Percentiles rank a stretch among this genome's conserved stretches.
Conservation (phyloP, 768 basidiomycete genomes). For the Mycena rebaudengoi region DNA sequence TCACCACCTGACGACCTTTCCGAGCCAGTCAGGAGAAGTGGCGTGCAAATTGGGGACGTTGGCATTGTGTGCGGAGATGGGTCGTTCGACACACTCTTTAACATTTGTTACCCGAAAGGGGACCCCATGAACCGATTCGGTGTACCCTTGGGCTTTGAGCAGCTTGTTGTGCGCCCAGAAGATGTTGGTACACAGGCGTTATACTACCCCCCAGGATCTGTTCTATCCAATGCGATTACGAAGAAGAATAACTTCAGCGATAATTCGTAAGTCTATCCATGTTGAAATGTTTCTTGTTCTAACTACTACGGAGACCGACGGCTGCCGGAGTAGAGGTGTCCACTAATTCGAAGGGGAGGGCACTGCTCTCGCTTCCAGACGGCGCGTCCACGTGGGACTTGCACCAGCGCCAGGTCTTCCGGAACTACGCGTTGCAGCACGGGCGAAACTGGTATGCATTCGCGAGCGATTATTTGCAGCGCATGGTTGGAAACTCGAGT, state of each 20-base stretch:
- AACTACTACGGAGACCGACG: background rate
- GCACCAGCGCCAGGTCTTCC: background rate
- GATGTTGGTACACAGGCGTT: background rate
- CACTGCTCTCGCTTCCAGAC: background rate
- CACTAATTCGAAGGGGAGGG: background rate
- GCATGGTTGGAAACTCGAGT: background rate
- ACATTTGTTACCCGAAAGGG: background rate
- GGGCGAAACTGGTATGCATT: background rate
- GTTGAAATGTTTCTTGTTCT: background rate
- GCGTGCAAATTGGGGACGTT: background rate
- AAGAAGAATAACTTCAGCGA: background rate
- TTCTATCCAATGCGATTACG: background rate
- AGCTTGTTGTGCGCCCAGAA: background rate
- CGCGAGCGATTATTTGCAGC: background rate
- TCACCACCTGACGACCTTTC: background rate
- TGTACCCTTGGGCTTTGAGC: background rate
- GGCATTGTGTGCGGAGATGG: background rate
- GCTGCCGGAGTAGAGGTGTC: background rate
- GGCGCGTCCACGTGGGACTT: background rate
- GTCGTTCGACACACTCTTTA: constrained; percentile 1
- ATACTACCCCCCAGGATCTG: background rate
- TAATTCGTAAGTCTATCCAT: background rate
- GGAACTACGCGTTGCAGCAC: background rate
- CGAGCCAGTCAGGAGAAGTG: background rate
- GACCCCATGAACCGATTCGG: constrained; percentile 11